A percentile compares a stretch with the other conserved stretches of the same genome.
Conservation (phyloP, 805 yeast genomes). For the Pichia scutulata region DNA sequence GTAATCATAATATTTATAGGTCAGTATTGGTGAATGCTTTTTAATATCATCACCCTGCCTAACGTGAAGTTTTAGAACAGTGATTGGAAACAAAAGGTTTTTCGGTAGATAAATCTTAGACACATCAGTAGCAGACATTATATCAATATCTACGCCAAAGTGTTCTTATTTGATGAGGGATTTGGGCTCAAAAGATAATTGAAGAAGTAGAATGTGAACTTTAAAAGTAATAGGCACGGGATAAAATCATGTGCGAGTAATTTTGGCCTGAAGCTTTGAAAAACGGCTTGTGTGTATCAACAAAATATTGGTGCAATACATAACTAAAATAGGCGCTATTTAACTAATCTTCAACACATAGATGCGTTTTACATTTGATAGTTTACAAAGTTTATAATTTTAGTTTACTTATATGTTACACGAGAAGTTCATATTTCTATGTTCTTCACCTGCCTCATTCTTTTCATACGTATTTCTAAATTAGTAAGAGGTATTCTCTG, state of each 20-base stretch:
- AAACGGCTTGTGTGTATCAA: too few species aligned
- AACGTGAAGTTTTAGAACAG: conserved; percentile 43
- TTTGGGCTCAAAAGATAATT: background rate
- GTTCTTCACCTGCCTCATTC: background rate
- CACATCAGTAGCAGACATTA: conserved; percentile 13
- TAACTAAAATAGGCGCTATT: too few species aligned
- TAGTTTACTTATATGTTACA: too few species aligned
- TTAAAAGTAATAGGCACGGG: too few species aligned
- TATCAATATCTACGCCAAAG: background rate
- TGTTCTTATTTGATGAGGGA: background rate
- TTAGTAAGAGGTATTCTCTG: too few species aligned
- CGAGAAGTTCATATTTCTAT: too few species aligned
- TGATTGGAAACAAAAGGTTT: conserved; percentile 62
- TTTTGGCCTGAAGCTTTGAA: background rate
- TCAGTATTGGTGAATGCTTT: conserved; percentile 47
- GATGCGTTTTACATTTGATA: background rate
- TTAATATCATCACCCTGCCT: conserved; percentile 37
- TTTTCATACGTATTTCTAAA: too few species aligned
- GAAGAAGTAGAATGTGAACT: background rate
- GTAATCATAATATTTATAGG: conserved; percentile 62
- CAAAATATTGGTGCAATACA: too few species aligned
- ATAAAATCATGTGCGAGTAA: background rate
- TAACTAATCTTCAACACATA: too few species aligned
- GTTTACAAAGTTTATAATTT: too few species aligned
- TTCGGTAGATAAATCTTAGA: conserved; percentile 52